Conservation (phyloP, 2,329 filamentous ascomycete genomes). For the Chaetomiaceae sp. region DNA sequence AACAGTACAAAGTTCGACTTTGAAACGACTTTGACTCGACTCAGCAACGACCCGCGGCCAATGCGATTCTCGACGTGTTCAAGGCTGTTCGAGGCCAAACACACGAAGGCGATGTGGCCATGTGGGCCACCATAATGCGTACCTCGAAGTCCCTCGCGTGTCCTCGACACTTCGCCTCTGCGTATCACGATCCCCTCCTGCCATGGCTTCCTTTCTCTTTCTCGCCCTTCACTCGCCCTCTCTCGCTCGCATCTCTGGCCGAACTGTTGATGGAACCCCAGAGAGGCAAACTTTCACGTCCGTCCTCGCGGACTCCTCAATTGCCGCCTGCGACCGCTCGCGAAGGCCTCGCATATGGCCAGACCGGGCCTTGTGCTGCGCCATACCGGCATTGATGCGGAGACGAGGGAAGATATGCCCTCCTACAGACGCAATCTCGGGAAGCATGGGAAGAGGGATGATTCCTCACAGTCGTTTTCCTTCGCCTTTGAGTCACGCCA, state of each 20-base stretch:
- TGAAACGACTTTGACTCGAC: conserved; percentile 19
- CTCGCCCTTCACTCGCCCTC: too few relatives aligned
- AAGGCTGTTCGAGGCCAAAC: too few relatives aligned
- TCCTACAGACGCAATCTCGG: too few relatives aligned
- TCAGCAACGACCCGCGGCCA: too few relatives aligned
- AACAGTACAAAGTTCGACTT: conserved; percentile 18
- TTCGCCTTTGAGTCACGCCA: neutral
- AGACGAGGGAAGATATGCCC: too few relatives aligned
- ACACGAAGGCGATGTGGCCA: too few relatives aligned
- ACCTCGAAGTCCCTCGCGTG: conserved; percentile 5
- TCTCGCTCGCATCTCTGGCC: neutral
- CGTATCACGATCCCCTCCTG: neutral
- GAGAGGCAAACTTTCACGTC: conserved; percentile 9
- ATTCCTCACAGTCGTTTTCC: too few relatives aligned
- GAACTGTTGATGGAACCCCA: neutral
- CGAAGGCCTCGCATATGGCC: neutral
- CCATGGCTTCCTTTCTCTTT: neutral
- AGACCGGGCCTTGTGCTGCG: neutral
- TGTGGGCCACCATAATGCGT: neutral
- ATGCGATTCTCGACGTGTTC: too few relatives aligned
- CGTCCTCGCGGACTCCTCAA: neutral
- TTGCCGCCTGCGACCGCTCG: neutral
- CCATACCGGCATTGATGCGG: too few relatives aligned
- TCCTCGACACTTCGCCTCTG: conserved; percentile 1
- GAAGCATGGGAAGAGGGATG: too few relatives aligned